Base-by-base conservation (phyloP, 2,329 filamentous ascomycete genomes). In the Cladophialophora chaetospira region DNA sequence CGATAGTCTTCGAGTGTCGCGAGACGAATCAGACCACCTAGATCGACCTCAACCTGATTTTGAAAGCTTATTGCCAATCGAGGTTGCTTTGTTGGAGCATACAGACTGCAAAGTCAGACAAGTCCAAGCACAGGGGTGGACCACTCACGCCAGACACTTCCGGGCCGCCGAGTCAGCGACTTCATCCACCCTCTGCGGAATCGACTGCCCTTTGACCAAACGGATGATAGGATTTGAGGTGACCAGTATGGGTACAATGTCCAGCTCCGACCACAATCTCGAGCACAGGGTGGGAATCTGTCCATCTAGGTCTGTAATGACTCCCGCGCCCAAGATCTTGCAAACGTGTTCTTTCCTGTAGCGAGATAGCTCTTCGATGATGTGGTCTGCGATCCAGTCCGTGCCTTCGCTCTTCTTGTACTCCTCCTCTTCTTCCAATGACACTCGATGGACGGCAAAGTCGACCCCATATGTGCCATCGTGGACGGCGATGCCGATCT, bases 111-210 rank as follows among this genome's bases (percentile, higher is more conserved):
- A 38, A 46, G 47, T 49, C 29, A 59, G 26, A 9, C n/a, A 38
- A 4, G 40, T 23, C 17, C n/a, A 13, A 29, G 21, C 48, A 53
- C 6, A 2, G 5, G 40, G 57, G 51, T 15, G 40, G 5, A 3
- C 23, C 23, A 73, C 81, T 72, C 72, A 88, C 86, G 86, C 82
- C 60, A 91, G 80, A 69, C 87, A 90, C 75, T 91, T 92, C 60
- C 89, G 80, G 1, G 86, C 87, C 82, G 92, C 88, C 0, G 87
- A 88, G 68, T 93, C 89, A 1, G 89, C 88, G 70, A 91, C 86
- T 69, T 94, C 89, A 65, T 92, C 89, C 3, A 91, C 79, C n/a
- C 79, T 75, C 68, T 47, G 21, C 79, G 75, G 78, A 81, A 23
- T 60, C 47, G 65, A 73, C 64, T 69, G 43, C 58, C 58, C 17